A percentile compares a stretch with the other conserved stretches of the same genome.
Evolutionary conservation across 345 rosid species (phyloP).

Genomic region (Salix exigua): DNA sequence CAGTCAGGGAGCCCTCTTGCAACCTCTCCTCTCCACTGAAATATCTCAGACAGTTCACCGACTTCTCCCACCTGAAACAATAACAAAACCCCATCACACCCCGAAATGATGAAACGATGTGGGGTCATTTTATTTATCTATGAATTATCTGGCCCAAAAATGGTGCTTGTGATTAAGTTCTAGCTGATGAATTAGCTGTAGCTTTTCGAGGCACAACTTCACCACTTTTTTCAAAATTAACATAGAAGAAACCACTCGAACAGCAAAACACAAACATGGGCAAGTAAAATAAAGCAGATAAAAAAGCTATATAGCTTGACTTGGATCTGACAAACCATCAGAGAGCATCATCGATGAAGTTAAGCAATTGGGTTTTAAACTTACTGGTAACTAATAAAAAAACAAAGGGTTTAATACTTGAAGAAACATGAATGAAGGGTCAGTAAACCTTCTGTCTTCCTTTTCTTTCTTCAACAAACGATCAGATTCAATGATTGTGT

Average conservation of each 20-base stretch:
- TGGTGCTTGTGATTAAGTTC: background rate
- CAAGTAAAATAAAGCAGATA: background rate
- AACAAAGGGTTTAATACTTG: background rate
- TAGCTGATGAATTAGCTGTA: background rate
- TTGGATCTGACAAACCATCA: background rate
- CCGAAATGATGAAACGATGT: background rate
- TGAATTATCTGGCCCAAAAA: background rate
- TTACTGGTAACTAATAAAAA: background rate
- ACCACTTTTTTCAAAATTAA: background rate
- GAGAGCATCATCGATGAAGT: background rate
- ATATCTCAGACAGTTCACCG: conserved; percentile 26
- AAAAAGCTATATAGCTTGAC: background rate
- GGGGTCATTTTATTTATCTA: background rate
- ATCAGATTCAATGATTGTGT: background rate
- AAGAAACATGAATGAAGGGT: background rate
- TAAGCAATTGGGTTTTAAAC: background rate
- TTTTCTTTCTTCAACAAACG: background rate
- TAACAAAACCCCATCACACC: background rate
- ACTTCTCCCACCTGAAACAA: conserved; percentile 39
- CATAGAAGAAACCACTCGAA: background rate
- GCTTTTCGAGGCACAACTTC: background rate
- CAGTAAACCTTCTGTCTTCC: background rate
- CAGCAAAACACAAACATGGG: background rate
- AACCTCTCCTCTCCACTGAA: conserved; percentile 50
- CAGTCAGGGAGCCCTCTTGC: conserved; percentile 37